These are phyloP conservation scores for Colletotrichum coccodes DNA, from an alignment of 2,329 filamentous ascomycete species.

Conservation along the genomic window DNA sequence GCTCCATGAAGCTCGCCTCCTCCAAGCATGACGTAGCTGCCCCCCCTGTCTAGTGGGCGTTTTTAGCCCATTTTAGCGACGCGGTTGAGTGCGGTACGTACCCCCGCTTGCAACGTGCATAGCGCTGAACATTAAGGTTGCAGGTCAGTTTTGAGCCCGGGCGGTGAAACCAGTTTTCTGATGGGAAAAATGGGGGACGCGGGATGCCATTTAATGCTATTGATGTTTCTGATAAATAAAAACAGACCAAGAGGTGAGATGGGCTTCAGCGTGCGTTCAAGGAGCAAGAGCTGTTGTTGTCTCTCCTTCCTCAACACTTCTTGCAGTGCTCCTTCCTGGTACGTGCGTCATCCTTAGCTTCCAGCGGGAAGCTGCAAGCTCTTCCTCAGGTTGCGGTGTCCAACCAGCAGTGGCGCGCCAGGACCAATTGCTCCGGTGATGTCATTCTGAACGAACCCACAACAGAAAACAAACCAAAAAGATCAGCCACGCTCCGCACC, in stretches of 20 bases:
- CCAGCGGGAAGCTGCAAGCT: conserved; percentile 4
- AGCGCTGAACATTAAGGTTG: conserved; percentile 32
- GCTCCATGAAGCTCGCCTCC: conserved; percentile 28
- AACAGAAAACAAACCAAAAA: neutral
- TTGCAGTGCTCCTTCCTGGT: neutral
- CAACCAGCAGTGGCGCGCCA: neutral
- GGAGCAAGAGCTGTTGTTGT: neutral
- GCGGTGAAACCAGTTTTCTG: conserved; percentile 24
- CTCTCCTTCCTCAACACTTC: neutral
- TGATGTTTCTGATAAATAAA: neutral
- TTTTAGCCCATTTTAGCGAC: neutral
- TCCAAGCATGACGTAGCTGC: conserved; percentile 31
- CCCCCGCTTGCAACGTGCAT: conserved; percentile 10
- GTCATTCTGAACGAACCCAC: conserved; percentile 32
- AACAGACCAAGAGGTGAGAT: too few species aligned
- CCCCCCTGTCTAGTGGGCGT: conserved; percentile 19
- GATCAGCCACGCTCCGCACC: conserved; percentile 22
- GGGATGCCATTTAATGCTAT: conserved; percentile 16
- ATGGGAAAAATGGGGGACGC: conserved; percentile 14
- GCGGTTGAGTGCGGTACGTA: conserved; percentile 11
- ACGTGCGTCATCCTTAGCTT: neutral
- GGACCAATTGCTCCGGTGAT: conserved; percentile 37
- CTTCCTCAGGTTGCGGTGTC: too few species aligned
- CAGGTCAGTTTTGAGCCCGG: conserved; percentile 29
- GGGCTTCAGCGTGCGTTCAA: neutral